Conservation (phyloP, 345 rosid genomes). For the Brassica carinata region DNA sequence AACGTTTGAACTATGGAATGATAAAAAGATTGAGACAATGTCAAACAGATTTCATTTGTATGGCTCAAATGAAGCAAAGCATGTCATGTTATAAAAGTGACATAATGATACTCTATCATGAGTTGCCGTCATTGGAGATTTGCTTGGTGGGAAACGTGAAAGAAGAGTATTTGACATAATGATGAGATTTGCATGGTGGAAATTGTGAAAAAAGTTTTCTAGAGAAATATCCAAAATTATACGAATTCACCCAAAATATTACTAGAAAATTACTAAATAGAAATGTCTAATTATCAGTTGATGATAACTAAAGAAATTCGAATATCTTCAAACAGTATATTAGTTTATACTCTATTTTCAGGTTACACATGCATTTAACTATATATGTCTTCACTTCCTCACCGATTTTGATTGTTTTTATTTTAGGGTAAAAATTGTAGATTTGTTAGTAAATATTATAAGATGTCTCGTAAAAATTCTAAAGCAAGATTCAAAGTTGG, state of each 20-base stretch:
- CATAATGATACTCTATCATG: constrained; percentile 29
- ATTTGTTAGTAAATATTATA: too few relatives aligned
- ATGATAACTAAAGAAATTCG: too few relatives aligned
- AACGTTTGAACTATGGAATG: neutral
- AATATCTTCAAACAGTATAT: too few relatives aligned
- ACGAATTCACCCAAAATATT: neutral
- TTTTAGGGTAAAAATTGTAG: too few relatives aligned
- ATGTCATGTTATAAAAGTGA: constrained; percentile 34
- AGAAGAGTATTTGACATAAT: neutral
- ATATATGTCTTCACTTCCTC: too few relatives aligned
- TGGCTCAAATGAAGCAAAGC: constrained; percentile 30
- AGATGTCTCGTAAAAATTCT: too few relatives aligned
- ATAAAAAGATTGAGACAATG: constrained; percentile 3
- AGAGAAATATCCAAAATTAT: constrained; percentile 1
- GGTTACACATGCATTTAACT: too few relatives aligned
- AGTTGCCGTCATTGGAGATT: constrained; percentile 31
- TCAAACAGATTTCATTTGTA: constrained; percentile 6
- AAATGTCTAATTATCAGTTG: too few relatives aligned
- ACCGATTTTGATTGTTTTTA: too few relatives aligned
- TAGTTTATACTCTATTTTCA: too few relatives aligned
- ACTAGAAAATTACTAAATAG: too few relatives aligned
- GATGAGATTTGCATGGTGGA: constrained; percentile 36
- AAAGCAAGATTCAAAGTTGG: too few relatives aligned
- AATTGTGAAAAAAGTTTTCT: neutral
- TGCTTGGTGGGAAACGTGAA: constrained; percentile 33